Evolutionary conservation across 2,329 filamentous ascomycete genomes (phyloP), one percentile per base, ranked within the genome.

Genomic region (Ramularia collo-cygni): DNA sequence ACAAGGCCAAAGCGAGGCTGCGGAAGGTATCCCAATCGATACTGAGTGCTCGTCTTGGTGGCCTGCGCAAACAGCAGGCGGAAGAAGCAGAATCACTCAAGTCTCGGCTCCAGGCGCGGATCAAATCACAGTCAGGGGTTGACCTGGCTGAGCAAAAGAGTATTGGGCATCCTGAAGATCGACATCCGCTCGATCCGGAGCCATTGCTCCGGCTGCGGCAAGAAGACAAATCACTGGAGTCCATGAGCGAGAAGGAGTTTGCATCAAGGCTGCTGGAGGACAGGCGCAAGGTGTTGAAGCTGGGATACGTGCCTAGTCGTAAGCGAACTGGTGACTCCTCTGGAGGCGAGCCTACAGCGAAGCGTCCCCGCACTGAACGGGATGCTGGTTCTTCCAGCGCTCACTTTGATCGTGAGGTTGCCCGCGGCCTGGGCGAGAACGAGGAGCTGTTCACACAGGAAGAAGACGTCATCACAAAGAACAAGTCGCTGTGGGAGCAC

Each of bases 391-490:
- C 42, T 10, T 45, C 30, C 17, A 46, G 28, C 33, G 16, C 37
- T 16, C 36, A 41, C 24, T 60, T 58, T 60, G 89, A 96, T 56
- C 79, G 89, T 35, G 92, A 96, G 63, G 85, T 93, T 32, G 90
- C 92, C 14, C 82, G 87, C 46, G 92, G 92, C 1, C 78, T 98
- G 8, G 79, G 82, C 46, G 92, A 96, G 58, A 88, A 95, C 56
- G 92, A 98, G 62, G 92, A 98, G 63, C 85, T 98, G 24, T 95
- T 98, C 57, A 81, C 85, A 0, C 85, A 81, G 7, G 92, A 98
- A 66, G 92, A 95, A 64, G 75, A 81, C 28, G 79, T 95, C 17
- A 68, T 74, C 21, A 76, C 75, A 8, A 66, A 68, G 4, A 68
- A 75, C 3, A 79, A 79, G 50, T 82, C 86, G 3, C 76, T 81